phyloP scores from a whole-genome alignment of 768 basidiomycete species.

The Artomyces pyxidatus region DNA sequence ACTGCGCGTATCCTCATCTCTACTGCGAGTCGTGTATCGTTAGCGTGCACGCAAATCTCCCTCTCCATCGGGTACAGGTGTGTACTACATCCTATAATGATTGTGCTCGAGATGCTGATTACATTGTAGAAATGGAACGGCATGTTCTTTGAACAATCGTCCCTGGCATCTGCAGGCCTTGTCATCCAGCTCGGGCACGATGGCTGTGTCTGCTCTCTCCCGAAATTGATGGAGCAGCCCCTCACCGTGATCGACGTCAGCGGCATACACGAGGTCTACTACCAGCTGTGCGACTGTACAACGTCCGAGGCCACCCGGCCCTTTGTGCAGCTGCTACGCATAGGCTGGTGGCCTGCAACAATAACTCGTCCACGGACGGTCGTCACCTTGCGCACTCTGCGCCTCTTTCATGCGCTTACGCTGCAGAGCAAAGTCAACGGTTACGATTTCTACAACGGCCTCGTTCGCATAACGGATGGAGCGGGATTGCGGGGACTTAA shows the following conservation, averaged over 20 bases:
- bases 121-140: neutral
- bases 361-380: neutral
- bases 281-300: neutral
- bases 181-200: neutral
- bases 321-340: neutral
- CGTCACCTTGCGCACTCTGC: neutral
- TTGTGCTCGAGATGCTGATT: neutral
- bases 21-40: neutral
- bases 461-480: neutral
- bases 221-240: neutral
- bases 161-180: neutral
- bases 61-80: neutral
- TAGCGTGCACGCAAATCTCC: neutral
- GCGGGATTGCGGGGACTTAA: slow-evolving; percentile 8
- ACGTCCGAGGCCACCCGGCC: neutral
- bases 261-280: neutral
- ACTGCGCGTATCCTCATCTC: neutral
- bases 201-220: neutral
- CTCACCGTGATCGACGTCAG: neutral
- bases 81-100: neutral
- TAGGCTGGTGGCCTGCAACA: neutral
- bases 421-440: neutral
- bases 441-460: neutral
- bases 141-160: neutral
- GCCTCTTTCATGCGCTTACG: neutral